These are phyloP conservation scores for Lactarius tabidus DNA, from an alignment of 768 basidiomycete genomes.

Conservation along the genomic window DNA sequence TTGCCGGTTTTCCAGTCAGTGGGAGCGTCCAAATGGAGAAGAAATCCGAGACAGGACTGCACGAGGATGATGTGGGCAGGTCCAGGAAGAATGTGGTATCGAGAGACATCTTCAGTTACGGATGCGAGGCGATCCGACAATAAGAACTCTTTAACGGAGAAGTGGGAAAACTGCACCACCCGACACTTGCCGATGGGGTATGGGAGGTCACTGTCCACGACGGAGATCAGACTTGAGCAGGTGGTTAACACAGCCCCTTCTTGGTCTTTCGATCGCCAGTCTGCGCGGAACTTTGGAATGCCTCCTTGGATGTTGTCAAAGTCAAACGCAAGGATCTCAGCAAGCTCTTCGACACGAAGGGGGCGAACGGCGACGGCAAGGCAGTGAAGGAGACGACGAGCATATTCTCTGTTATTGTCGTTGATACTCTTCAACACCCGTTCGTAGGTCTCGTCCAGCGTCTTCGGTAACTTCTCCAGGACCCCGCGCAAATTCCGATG, in stretches of 20 bases:
- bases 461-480: conserved; percentile 1
- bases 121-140: neutral
- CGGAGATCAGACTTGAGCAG: neutral
- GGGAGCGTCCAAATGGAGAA: neutral
- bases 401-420: neutral
- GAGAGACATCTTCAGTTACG: neutral
- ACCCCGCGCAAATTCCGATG: neutral
- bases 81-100: neutral
- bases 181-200: too few species aligned
- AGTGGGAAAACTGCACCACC: conserved; percentile 1
- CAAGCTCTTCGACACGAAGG: neutral
- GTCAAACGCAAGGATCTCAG: neutral
- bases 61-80: neutral
- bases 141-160: conserved; percentile 5
- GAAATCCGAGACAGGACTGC: neutral
- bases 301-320: neutral
- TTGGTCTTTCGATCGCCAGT: neutral
- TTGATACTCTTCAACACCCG: neutral
- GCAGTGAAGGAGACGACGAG: conserved; percentile 4
- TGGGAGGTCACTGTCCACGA: neutral
- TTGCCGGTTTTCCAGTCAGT: neutral
- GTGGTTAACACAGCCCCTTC: neutral
- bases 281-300: neutral
- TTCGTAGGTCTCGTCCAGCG: conserved; percentile 2
- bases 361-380: conserved; percentile 1